Evolutionary conservation across 2,329 filamentous ascomycete genomes (phyloP), one percentile per base, ranked within the genome.

Genomic region (Aureobasidium sp.): DNA sequence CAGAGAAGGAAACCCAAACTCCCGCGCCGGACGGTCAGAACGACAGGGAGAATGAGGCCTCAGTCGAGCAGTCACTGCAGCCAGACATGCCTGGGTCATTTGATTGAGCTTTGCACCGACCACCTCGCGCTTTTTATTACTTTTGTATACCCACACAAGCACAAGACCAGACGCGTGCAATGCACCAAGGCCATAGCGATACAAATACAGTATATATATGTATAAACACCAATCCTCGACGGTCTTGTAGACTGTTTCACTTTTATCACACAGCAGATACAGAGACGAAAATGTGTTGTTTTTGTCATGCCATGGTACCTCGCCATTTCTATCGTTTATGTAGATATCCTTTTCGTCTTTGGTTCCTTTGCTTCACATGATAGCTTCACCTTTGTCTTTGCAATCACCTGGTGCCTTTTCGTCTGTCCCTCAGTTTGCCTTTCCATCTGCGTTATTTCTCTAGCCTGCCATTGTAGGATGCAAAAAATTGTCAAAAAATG

Each of bases 61-160:
- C 22, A n/a, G 44, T 22, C 9, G 56, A 60, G 3, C 25, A 60
- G 36, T 34, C 57, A 15, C 47, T 41, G 44, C 56, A 59, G 31
- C 31, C 56, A 51, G 57, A 51, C 9, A 51, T 60, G 44, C 57
- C 57, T 20, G 57, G 57, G n/a, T 60, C 57, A 12, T 60, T 60
- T 17, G 57, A 60, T 34, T 60, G 25, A 25, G 7, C 27, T 8
- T 48, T 29, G 39, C 17, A 9, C 17, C 5, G 17, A 6, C 39
- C 3, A 15, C 14, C 45, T 15, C 15, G 2, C 25, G 12, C 15
- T 11, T 25, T 44, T 22, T 6, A 22, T 44, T 11, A 14, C 31
- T 20, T n/a, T 29, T 48, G 45, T 48, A 29, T 31, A 48, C 45
- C 45, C 15, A 11, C n/a, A 9, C 12, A 12, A 12, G 14, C 39